Base-by-base conservation (phyloP, 2,329 filamentous ascomycete species). In the Hypocrella siamensis region DNA sequence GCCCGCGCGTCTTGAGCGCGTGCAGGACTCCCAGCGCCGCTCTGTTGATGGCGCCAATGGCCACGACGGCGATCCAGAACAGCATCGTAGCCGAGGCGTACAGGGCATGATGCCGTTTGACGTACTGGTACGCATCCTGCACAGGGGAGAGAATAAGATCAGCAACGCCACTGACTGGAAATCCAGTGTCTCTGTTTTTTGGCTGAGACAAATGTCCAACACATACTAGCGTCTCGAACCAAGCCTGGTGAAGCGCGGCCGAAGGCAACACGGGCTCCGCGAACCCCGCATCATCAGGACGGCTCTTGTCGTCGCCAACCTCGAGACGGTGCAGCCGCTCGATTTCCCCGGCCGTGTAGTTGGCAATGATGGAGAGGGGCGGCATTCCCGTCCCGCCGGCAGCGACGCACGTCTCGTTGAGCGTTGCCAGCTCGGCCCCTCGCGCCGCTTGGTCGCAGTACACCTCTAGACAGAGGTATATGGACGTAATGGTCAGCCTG, bases 161-260 rank as follows among this genome's bases (percentile, higher is more conserved):
- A 32, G 12, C 22, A 22, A 22, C 12, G 21, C 12, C 21, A 22
- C 8, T 22, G 8, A 22, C n/a, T n/a, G 21, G 21, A 12, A 22
- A 22, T 7, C 21, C 21, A 22, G 8, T 22, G 8, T 8, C 21
- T 12, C 12, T 22, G 9, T 30, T 3, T 5, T 48, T 34, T 42
- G n/a, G n/a, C n/a, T n/a, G n/a, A n/a, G n/a, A n/a, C n/a, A n/a
- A n/a, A n/a, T n/a, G n/a, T n/a, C n/a, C n/a, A n/a, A n/a, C n/a
- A n/a, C n/a, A n/a, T n/a, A 48, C 56, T 36, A 63, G 41, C 5
- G 60, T 61, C 29, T 54, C 51, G 36, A 49, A 52, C 41, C 57
- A 54, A 1, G 48, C 37, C 0, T 37, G 36, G 35, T 54, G 57
- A 22, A 54, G 49, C n/a, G 40, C 36, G 12, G 47, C 38, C 0